These are phyloP conservation scores for Kluyveromyces nonfermentans DNA, from an alignment of 805 yeast genomes.

Conservation along the genomic window DNA sequence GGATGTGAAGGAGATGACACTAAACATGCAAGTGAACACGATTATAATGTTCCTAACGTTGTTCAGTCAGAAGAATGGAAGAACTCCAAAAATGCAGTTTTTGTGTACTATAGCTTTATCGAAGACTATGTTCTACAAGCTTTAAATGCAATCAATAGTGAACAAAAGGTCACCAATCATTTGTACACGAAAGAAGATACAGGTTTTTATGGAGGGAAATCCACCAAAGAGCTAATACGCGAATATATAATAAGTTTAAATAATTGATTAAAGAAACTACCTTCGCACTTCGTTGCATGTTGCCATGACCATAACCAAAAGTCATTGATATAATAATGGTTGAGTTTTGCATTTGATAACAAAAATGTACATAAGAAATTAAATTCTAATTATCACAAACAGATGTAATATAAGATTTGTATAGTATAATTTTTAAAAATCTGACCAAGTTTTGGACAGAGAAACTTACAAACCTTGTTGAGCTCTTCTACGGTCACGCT, in stretches of 20 bases:
- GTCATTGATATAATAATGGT: background rate
- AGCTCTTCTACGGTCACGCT: conserved; percentile 97
- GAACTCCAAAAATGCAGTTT: conserved; percentile 40
- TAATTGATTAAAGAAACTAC: background rate
- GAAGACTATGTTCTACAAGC: conserved; percentile 42
- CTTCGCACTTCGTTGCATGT: too few relatives aligned
- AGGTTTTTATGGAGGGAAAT: conserved; percentile 31
- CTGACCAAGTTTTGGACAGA: conserved; percentile 1
- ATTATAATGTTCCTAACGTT: conserved; percentile 69
- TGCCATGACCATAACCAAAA: too few relatives aligned
- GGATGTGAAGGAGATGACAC: conserved; percentile 88
- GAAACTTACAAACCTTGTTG: conserved; percentile 45
- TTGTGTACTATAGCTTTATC: conserved; percentile 75
- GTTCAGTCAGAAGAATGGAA: conserved; percentile 37
- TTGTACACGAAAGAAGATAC: conserved; percentile 32
- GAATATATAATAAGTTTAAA: conserved; percentile 25
- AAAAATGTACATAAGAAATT: conserved; percentile 4
- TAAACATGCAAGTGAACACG: conserved; percentile 47
- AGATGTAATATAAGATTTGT: conserved; percentile 2
- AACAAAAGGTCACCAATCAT: conserved; percentile 8
- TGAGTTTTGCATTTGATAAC: conserved; percentile 1
- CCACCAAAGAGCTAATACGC: conserved; percentile 38
- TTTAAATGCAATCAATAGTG: conserved; percentile 24
- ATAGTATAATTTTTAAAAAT: conserved; percentile 2
- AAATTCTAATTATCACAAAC: conserved; percentile 4